Evolutionary conservation across 2,329 filamentous ascomycete genomes (phyloP), one percentile per base, ranked within the genome.

Genomic region (Coniochaeta pulveracea): DNA sequence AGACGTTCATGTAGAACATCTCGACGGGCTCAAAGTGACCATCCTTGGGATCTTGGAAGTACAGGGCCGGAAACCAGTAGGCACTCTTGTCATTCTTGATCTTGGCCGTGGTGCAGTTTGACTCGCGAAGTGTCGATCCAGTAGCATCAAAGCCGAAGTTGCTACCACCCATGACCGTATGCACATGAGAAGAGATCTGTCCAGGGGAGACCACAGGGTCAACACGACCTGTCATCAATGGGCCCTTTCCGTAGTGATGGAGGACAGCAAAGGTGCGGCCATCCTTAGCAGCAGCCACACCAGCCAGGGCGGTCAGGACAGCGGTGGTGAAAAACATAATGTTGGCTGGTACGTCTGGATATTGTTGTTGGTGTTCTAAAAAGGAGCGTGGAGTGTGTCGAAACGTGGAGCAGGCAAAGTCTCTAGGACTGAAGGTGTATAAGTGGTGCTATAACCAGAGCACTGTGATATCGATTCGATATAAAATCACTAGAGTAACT

Each of bases 41-140:
- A 42, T 76, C 72, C 43, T 68, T 58, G 46, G 73, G 66, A 42
- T 80, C 69, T 43, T 66, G 59, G 56, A 79, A 85, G 57, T 77
- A 86, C 3, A 88, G 58, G 18, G 64, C 63, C 2, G 83, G 81
- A 36, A 77, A 75, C 83, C 83, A 88, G 63, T 89, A 88, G 55
- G 80, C 80, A 44, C 72, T 80, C 50, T 74, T 64, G 56, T 86
- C 81, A 35, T 71, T 72, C 45, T 67, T 73, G 49, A 83, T 64
- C 39, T 68, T 66, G 51, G 82, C 80, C 21, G 77, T 83, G 31
- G 75, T 81, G 64, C 83, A 89, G 17, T 69, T 65, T 19, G 79
- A 83, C 35, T 64, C 51, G 38, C 62, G 40, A 17, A 82, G 64
- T 28, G 69, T 61, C 36, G 72, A 61, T 45, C 75, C 81, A 26